Base-by-base conservation (phyloP, 1,139 yeast genomes). In the Debaryomyces udenii region DNA sequence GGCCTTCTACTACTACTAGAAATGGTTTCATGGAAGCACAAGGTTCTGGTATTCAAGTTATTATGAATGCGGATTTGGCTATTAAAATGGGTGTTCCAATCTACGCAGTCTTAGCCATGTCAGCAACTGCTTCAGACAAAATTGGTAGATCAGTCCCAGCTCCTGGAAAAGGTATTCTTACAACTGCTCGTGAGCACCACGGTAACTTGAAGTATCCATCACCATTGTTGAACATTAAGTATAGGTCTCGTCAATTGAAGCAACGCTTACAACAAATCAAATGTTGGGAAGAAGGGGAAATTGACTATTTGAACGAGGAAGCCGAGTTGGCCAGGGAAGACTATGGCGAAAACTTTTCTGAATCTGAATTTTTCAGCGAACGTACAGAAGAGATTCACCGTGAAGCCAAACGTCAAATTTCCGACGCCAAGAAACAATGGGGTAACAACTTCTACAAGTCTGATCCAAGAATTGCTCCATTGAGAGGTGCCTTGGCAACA, bases 131-230 rank as follows among this genome's bases (percentile, higher is more conserved):
- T 43, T 82, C 96, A 48, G 99, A 93, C 68, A 93, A 91, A 83
- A 93, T 91, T 68, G 97, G 98, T 62, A 86, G 97, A 74, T 91
- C 98, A 41, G 94, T 93, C 55, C 99, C 99, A 54, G 99, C 99
- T 63, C 99, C 99, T 70, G 99, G 99, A 68, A 90, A 91, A 76
- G 99, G 99, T 84, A 86, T 93, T 56, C 80, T 93, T 76, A 93
- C 99, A 50, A 88, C 96, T 58, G 99, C 99, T 44, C 86, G 96
- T 64, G 99, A 93, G 73, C 82, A 85, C 61, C 91, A 84, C 56
- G 90, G 91, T 55, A 80, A 79, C 58, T 77, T 86, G 76, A 86
- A 87, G 71, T 86, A 79, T 76, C 83, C 88, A 58, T 74, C 91
- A 51, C 84, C 93, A 50, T 72, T 86, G 70, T 74, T 93, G 74